Conservation (phyloP, 805 yeast species). For the Candida manassasensis region DNA sequence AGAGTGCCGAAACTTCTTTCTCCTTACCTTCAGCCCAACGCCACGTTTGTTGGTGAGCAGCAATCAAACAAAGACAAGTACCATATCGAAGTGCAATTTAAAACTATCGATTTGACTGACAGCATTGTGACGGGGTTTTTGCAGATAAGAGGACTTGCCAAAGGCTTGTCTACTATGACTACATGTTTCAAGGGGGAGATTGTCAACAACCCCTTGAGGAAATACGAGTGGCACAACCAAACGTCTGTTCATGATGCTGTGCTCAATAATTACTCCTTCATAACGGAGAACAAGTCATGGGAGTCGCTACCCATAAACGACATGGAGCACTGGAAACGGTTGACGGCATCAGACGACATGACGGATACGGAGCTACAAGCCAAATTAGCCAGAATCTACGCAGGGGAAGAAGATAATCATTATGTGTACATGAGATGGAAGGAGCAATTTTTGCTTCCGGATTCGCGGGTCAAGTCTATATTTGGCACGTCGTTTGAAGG, state of each 20-base stretch:
- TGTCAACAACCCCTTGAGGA: constrained; percentile 44
- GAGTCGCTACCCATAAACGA: constrained; percentile 40
- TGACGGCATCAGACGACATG: constrained; percentile 46
- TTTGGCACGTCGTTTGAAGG: constrained; percentile 87
- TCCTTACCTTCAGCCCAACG: constrained; percentile 53
- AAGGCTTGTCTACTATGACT: constrained; percentile 55
- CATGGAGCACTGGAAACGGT: constrained; percentile 48
- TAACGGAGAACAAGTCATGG: constrained; percentile 57
- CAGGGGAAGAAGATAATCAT: constrained; percentile 24
- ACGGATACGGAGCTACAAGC: constrained; percentile 30
- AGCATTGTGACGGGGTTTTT: constrained; percentile 55
- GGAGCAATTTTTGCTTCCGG: constrained; percentile 82
- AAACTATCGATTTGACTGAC: constrained; percentile 58
- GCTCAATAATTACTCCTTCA: constrained; percentile 42
- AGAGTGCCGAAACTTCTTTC: constrained; percentile 30
- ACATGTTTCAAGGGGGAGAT: constrained; percentile 73
- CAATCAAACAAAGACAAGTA: constrained; percentile 62
- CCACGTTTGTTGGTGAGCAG: constrained; percentile 63
- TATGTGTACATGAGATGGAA: constrained; percentile 90
- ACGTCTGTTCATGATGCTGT: constrained; percentile 8
- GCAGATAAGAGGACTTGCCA: constrained; percentile 62
- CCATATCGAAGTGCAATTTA: constrained; percentile 64
- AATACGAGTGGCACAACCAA: constrained; percentile 17
- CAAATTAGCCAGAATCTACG: constrained; percentile 26
- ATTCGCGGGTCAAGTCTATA: constrained; percentile 56